Evolutionary conservation across 805 yeast genomes (phyloP).

Genomic region (Lipomyces oligophaga): DNA sequence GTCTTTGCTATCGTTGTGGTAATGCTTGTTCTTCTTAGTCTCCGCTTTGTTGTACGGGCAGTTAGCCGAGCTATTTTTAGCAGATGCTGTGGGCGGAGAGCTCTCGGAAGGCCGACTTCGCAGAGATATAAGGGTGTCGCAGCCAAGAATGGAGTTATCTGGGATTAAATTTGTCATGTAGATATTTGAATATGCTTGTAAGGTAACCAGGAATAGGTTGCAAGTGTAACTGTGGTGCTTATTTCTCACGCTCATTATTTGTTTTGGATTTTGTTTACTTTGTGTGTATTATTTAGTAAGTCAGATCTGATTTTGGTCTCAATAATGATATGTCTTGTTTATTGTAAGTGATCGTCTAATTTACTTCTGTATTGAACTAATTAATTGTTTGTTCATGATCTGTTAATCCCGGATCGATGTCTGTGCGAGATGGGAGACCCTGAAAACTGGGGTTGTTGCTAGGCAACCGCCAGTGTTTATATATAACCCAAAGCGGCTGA

Average conservation of each 20-base stretch:
- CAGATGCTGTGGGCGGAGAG: background rate
- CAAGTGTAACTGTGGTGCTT: background rate
- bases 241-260: background rate
- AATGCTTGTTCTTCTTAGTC: slow-evolving; percentile 1
- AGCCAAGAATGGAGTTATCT: slow-evolving; percentile 10
- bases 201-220: background rate
- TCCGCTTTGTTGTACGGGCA: slow-evolving; percentile 11
- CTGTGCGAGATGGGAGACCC: too few relatives aligned
- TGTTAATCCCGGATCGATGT: too few relatives aligned
- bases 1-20: background rate
- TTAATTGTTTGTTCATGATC: too few relatives aligned
- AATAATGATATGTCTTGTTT: too few relatives aligned
- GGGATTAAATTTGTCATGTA: slow-evolving; percentile 3
- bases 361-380: too few relatives aligned
- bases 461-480: slow-evolving; percentile 3
- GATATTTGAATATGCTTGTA: background rate
- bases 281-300: background rate
- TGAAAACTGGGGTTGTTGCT: background rate
- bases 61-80: slow-evolving; percentile 3
- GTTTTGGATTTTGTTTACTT: background rate
- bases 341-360: too few relatives aligned
- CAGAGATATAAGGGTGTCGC: slow-evolving; percentile 6
- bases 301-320: background rate
- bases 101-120: background rate
- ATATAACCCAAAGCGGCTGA: background rate